Evolutionary conservation across 176 grass and related monocot genomes (phyloP).

Genomic region (Microstegium vimineum): DNA sequence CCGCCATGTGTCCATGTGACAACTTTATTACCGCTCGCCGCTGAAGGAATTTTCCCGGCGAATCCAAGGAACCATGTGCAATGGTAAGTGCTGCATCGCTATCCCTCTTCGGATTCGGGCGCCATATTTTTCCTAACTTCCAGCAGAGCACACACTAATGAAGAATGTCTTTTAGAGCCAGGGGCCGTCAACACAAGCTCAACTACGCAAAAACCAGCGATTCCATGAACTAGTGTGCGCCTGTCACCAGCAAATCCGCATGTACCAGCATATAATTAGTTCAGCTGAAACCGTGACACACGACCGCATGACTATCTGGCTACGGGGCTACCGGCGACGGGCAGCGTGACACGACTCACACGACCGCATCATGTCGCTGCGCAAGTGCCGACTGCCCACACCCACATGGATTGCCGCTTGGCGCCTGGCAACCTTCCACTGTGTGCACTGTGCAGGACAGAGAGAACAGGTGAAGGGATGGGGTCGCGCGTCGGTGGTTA

Average conservation of each 20-base stretch:
- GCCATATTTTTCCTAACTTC: not conserved
- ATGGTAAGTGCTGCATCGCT: not conserved
- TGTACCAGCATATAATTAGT: too few relatives aligned
- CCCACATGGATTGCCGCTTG: conserved; percentile 20
- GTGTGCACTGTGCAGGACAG: not conserved
- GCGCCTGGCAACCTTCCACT: not conserved
- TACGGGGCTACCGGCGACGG: too few relatives aligned
- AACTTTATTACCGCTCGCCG: not conserved
- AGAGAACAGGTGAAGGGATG: not conserved
- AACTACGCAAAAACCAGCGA: too few relatives aligned
- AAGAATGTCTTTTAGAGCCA: not conserved
- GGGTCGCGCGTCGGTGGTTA: not conserved
- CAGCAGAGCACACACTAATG: not conserved
- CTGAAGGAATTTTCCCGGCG: not conserved
- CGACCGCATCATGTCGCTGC: too few relatives aligned
- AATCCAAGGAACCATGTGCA: not conserved
- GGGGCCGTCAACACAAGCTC: not conserved
- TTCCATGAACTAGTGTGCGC: too few relatives aligned
- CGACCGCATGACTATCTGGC: too few relatives aligned
- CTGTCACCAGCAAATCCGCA: too few relatives aligned
- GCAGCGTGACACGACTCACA: too few relatives aligned
- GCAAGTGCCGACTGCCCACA: not conserved
- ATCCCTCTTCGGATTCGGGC: not conserved
- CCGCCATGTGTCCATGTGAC: not conserved
- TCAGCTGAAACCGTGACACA: too few relatives aligned